Evolutionary conservation across 306 rosid genomes (phyloP).

Genomic region (Vicia sativa): DNA sequence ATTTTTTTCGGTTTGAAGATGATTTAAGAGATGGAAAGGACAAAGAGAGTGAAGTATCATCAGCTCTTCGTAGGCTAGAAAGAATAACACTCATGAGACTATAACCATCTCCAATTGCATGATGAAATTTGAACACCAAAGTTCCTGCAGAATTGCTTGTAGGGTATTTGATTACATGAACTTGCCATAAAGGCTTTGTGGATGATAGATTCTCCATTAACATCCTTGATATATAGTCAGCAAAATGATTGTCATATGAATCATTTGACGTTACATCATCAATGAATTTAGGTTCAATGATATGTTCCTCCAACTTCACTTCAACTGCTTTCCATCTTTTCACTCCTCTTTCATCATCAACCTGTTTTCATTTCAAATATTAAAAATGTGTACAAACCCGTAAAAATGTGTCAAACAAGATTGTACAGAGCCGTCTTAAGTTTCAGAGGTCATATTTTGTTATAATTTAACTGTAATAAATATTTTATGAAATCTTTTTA

Average conservation of each 20-base stretch:
- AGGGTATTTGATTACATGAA: constrained; percentile 29
- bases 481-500: too few species aligned
- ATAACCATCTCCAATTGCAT: constrained; percentile 57
- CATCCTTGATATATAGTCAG: constrained; percentile 19
- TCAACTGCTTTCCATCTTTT: constrained; percentile 33
- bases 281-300: constrained; percentile 1
- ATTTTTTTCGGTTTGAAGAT: not conserved
- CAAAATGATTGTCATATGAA: constrained; percentile 19
- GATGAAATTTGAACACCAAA: constrained; percentile 42
- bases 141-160: constrained; percentile 3
- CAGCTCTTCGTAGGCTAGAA: constrained; percentile 42
- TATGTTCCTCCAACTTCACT: constrained; percentile 33
- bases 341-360: constrained; percentile 19
- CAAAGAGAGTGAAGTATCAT: constrained; percentile 25
- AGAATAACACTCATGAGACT: constrained; percentile 46
- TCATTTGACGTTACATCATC: not conserved
- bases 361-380: constrained; percentile 15
- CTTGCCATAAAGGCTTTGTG: constrained; percentile 31
- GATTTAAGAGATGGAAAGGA: constrained; percentile 26
- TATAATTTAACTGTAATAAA: too few species aligned
- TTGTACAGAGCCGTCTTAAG: too few species aligned
- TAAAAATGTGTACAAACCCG: not conserved
- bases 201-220: constrained; percentile 11
- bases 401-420: not conserved
- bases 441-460: too few species aligned